Evolutionary conservation across 106 monocot genomes (phyloP), one percentile per base, ranked within the genome.

Genomic region (Dendrobium huoshanense): DNA sequence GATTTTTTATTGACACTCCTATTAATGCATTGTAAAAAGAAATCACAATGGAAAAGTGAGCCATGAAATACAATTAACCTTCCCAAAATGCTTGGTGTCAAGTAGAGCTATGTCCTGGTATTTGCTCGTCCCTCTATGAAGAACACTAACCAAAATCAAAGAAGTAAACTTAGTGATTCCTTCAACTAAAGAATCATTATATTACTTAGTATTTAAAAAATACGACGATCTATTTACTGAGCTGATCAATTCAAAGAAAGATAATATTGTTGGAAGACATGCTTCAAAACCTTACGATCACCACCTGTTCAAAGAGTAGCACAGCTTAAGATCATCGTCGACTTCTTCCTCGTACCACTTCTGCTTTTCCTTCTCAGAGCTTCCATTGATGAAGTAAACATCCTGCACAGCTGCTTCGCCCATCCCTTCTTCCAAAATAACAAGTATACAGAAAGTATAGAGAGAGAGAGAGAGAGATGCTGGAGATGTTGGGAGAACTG

Each of bases 31-130:
- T 37, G 37, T 3, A 45, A 45, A 44, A 44, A 44, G 0, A 44
- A 44, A 45, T 45, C 45, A 45, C 45, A 45, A 9, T 45, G 9
- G 45, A 9, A 45, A 45, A 45, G 9, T 45, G 45, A 45, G 45
- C 9, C 8, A 20, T 20, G 37, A 25, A 24, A 54, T 25, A 4
- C 13, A 17, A 68, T 44, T 29, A 67, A 92, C 94, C 88, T 95
- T 95, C 45, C 94, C 92, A 55, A 95, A 95, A 78, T 84, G 89
- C 65, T 92, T 95, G 0, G 94, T 95, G 73, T 95, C 94, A 25
- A 95, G 82, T 41, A 95, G 87, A 74, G 89, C 92, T 67, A 95
- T 92, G 55, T 92, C 94, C 74, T 95, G 94, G 72, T 87, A 92
- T 78, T 88, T 82, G 84, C 92, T 90, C 4, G 85, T 42, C 67